These are phyloP conservation scores for Pelargonium myrrhifolium DNA, from an alignment of 441 rosid genomes.

Conservation along the genomic window DNA sequence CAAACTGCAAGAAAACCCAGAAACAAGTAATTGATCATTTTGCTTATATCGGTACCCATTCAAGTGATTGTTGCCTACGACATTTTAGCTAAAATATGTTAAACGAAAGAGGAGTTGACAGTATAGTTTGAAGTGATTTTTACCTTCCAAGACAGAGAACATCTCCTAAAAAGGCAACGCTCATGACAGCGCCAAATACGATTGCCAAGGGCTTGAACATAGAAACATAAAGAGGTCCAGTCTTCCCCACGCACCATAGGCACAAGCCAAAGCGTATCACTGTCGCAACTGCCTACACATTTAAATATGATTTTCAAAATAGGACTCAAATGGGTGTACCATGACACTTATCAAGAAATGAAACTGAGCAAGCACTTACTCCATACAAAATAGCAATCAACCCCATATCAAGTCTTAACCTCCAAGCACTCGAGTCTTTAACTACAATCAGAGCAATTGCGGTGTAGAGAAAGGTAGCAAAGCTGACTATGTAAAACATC, in stretches of 20 bases:
- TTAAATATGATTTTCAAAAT: too few relatives aligned
- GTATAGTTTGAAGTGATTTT: too few relatives aligned
- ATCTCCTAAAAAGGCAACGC: too few relatives aligned
- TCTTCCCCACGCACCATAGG: slow-evolving; percentile 42
- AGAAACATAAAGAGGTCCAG: slow-evolving; percentile 56
- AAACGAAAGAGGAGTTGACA: too few relatives aligned
- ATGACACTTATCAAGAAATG: too few relatives aligned
- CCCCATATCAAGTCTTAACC: slow-evolving; percentile 24
- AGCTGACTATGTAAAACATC: slow-evolving; percentile 24
- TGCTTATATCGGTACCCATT: too few relatives aligned
- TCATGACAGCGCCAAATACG: slow-evolving; percentile 35
- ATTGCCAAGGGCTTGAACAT: slow-evolving; percentile 66
- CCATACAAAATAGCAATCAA: slow-evolving; percentile 19
- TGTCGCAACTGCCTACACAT: too few relatives aligned
- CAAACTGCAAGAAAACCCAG: slow-evolving; percentile 26
- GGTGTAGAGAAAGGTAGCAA: slow-evolving; percentile 24
- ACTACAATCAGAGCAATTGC: too few relatives aligned
- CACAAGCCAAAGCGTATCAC: too few relatives aligned
- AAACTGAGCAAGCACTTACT: slow-evolving; percentile 16
- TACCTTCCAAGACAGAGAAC: slow-evolving; percentile 53
- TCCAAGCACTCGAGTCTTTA: slow-evolving; percentile 41
- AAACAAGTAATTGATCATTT: background rate
- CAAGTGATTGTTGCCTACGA: too few relatives aligned
- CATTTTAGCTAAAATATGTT: too few relatives aligned
- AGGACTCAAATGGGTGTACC: too few relatives aligned